These are phyloP conservation scores for Lentinula lateritia DNA, from an alignment of 768 basidiomycete species.

Conservation along the genomic window DNA sequence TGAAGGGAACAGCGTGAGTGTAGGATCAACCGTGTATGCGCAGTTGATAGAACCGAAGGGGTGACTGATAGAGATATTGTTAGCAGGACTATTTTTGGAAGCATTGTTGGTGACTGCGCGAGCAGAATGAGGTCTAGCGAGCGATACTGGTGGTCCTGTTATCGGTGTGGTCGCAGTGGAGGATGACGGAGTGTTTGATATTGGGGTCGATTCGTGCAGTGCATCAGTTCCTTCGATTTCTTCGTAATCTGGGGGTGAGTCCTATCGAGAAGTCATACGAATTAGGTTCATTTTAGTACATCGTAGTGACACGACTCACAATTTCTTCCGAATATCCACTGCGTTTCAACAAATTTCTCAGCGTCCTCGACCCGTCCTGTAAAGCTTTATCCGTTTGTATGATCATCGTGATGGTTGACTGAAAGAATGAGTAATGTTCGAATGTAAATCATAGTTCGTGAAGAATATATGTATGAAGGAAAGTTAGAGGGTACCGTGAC, in stretches of 20 bases:
- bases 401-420: not conserved
- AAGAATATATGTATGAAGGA: too few relatives aligned
- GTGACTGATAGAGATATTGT: not conserved
- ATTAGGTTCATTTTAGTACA: not conserved
- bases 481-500: too few relatives aligned
- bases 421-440: not conserved
- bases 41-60: conserved; percentile 1
- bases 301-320: not conserved
- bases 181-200: not conserved
- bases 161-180: not conserved
- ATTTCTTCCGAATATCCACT: not conserved
- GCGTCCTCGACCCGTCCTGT: not conserved
- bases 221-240: not conserved
- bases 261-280: not conserved
- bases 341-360: not conserved
- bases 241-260: not conserved
- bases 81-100: not conserved
- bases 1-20: not conserved
- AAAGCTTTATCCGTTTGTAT: not conserved
- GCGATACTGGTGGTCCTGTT: not conserved
- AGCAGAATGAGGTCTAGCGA: not conserved
- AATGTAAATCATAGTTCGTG: not conserved
- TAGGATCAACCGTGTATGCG: not conserved
- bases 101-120: not conserved
- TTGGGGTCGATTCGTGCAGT: not conserved